Base-by-base conservation (phyloP, 1,284 basidiomycete species). In the Mycena sp. region DNA sequence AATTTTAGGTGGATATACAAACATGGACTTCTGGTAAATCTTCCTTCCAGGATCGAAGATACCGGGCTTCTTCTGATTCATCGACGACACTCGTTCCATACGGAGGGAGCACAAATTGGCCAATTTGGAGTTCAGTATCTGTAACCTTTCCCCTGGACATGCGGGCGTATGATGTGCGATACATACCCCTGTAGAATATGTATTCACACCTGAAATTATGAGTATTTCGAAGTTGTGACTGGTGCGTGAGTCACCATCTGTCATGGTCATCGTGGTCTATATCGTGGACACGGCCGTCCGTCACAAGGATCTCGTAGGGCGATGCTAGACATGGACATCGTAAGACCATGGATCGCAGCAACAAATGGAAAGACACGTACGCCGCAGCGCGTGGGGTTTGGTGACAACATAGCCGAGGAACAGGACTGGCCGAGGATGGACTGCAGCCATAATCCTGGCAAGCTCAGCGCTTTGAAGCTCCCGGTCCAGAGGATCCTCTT, bases 361-460 rank as follows among this genome's bases (percentile, higher is more conserved):
- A 51, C 28, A 25, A 35, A 9, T 14, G 26, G 17, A 40, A 10
- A 78, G 87, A 59, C 73, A 91, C 90, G 3, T 16, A 57, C 60
- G 95, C 72, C 90, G 83, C 41, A 76, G 68, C 7, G 89, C 91
- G 64, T 88, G 86, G 1, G 94, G 93, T 52, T 87, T 83, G 16
- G 93, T 96, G 6, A 98, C 93, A 0, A 92, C 88, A 72, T 95
- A 95, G 53, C 93, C 94, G 17, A 98, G 80, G 82, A 96, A 98
- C 44, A 97, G 85, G 14, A 92, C 87, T 0, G 96, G 96, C 21
- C 86, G 81, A 29, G 93, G 92, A 68, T 90, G 89, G 3, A 88
- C 81, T 23, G 83, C 83, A 0, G 87, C 78, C 86, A 97, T 92
- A 54, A 98, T 90, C 28, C 89, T 81, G 1, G 92, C 96, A 43